Conservation (phyloP, 1,284 basidiomycete genomes). For the Cryptococcus neoformans region DNA sequence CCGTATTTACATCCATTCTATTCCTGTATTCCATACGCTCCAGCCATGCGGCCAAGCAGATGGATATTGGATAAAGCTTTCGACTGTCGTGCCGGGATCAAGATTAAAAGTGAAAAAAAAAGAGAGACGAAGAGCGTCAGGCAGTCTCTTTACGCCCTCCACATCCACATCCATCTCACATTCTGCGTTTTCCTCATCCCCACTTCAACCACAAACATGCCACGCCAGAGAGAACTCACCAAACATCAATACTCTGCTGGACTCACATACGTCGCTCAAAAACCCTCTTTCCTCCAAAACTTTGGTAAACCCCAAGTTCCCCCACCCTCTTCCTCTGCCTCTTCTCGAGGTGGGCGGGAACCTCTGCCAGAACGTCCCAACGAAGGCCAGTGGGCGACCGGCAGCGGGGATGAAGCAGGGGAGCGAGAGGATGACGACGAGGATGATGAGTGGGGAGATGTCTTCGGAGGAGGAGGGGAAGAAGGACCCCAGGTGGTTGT, state of each 20-base stretch:
- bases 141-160: background rate
- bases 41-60: too few species aligned
- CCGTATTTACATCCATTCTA: too few species aligned
- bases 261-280: conserved; percentile 38
- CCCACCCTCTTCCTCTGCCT: conserved; percentile 12
- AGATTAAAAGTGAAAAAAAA: too few species aligned
- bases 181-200: background rate
- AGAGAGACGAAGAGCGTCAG: too few species aligned
- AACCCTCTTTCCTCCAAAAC: conserved; percentile 40
- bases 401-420: conserved; percentile 29
- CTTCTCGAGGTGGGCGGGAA: conserved; percentile 10
- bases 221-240: conserved; percentile 12
- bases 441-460: conserved; percentile 67
- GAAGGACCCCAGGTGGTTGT: conserved; percentile 84
- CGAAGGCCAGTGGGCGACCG: conserved; percentile 40
- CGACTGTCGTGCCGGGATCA: too few species aligned
- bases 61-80: too few species aligned
- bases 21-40: too few species aligned
- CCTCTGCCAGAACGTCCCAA: conserved; percentile 35
- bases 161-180: background rate
- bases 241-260: conserved; percentile 27
- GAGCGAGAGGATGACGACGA: conserved; percentile 54
- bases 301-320: conserved; percentile 30
- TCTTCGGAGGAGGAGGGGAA: conserved; percentile 67
- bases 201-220: conserved; percentile 5